Evolutionary conservation across 495 filamentous ascomycete species (phyloP), one percentile per base, ranked within the genome.

Genomic region (Aspergillus cristatus): DNA sequence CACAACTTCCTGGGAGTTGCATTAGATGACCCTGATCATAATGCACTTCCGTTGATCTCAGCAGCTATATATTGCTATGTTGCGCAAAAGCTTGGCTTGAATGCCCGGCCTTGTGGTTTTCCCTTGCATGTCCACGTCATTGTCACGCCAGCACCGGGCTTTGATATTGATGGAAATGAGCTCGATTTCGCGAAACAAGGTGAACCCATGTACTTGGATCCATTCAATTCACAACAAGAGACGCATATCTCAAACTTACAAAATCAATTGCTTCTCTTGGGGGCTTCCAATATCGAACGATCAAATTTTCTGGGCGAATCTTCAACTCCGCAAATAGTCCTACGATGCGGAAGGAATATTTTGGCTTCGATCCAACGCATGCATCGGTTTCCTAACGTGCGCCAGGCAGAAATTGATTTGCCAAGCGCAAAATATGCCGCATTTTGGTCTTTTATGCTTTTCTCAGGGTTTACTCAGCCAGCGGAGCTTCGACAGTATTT

Each of bases 1-100:
- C 93, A 96, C 48, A 90, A 80, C 42, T 84, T 93, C 36, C 74
- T 98, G 37, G 84, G 86, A 7, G 63, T 88, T 20, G 78, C 76
- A 6, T 48, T 85, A 31, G 65, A 60, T 14, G 70, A 80, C 28
- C 45, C 53, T 7, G 60, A 65, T 1, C 86, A 93, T 44, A 74
- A 80, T 10, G 84, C 85, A 14, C 60, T 94, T 5, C 88, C 87
- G 1, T 60, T 94, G 34, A 78, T 90, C 39, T 88, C 84, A 0
- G 78, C 79, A 24, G 72, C 67, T n/a, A 80, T 83, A 40, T 85
- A 76, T 59, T 84, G 80, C 57, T 70, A 70, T 34, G 49, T 84
- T n/a, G 80, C 79, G 1, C 56, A 71, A 36, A 65, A 77, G 30
- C 51, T 90, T 10, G 81, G 81, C 5, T 49, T 95, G 17, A 68